Evolutionary conservation across 495 filamentous ascomycete genomes (phyloP).

Genomic region (Polyplosphaeria fusca): DNA sequence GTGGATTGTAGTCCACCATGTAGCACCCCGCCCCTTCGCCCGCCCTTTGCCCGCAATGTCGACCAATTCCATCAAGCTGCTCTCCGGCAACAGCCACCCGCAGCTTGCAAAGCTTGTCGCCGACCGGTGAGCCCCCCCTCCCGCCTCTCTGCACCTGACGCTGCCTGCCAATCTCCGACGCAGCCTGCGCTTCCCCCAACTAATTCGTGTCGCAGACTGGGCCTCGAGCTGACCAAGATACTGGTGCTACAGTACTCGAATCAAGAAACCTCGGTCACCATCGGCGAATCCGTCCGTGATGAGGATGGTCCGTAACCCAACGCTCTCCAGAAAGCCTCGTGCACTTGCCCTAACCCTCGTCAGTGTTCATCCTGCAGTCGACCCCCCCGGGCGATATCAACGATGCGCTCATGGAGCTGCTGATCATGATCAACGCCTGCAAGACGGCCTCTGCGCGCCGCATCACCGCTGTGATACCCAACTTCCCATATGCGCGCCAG

Average conservation of each 20-base stretch:
- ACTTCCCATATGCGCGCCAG: conserved; percentile 98
- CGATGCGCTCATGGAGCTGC: conserved; percentile 95
- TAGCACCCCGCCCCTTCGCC: too few relatives aligned
- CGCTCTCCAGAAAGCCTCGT: neutral
- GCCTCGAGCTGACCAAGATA: conserved; percentile 89
- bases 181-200: neutral
- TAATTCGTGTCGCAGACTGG: conserved; percentile 53
- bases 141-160: neutral
- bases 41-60: conserved; percentile 63
- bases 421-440: conserved; percentile 99
- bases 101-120: conserved; percentile 84
- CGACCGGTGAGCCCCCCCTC: conserved; percentile 62
- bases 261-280: conserved; percentile 94
- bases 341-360: neutral
- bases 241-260: conserved; percentile 96
- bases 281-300: conserved; percentile 93
- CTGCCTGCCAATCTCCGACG: neutral
- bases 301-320: conserved; percentile 67
- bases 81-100: conserved; percentile 95
- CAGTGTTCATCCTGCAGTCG: conserved; percentile 94
- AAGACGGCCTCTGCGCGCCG: conserved; percentile 91
- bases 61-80: conserved; percentile 89
- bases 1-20: too few relatives aligned
- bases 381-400: conserved; percentile 96
- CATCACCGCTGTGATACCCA: conserved; percentile 90